Base-by-base conservation (phyloP, 2,329 filamentous ascomycete genomes). In the Colletotrichum caudatum region DNA sequence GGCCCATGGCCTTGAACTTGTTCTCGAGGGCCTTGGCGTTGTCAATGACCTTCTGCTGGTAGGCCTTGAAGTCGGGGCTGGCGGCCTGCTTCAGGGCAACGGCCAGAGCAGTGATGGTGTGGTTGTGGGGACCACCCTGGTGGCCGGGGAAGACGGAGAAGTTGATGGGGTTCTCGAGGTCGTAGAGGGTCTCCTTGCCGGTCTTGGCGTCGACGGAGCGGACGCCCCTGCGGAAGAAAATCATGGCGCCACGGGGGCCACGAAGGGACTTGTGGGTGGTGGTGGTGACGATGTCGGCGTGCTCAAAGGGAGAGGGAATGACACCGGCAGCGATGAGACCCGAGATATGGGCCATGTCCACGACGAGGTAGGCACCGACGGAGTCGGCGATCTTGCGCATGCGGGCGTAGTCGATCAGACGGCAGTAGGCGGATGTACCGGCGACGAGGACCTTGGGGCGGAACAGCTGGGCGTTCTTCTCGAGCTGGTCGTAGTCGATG, bases 231-330 rank as follows among this genome's bases (percentile, higher is more conserved):
- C 96, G 94, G 91, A 95, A 99, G 90, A 99, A 99, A 86, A 99
- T 99, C 96, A 99, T 99, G 81, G 96, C 96, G 80, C 96, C 96
- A 82, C 96, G 94, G 72, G 96, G 96, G 72, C 96, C 96, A 84
- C 96, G 94, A 77, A 99, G 93, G 67, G 95, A 98, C 90, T 99
- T 99, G 91, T 99, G 96, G 58, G 96, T 99, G 74, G 96, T 99
- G 74, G 96, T 99, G 74, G 96, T 99, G 77, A 99, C 96, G 69
- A 99, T 92, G 81, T 99, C 96, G 76, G 96, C 95, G 82, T 97
- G 87, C 74, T 90, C 87, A 86, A 99, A 99, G 56, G 96, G 96
- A 60, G 94, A 95, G 74, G 95, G 94, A 80, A 98, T 96, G 77
- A 98, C 96, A 77, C 92, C 93, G 73, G 94, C 94, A 62, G 96